phyloP scores from a whole-genome alignment of 768 basidiomycete genomes.

The Melanogaster broomeanus region DNA sequence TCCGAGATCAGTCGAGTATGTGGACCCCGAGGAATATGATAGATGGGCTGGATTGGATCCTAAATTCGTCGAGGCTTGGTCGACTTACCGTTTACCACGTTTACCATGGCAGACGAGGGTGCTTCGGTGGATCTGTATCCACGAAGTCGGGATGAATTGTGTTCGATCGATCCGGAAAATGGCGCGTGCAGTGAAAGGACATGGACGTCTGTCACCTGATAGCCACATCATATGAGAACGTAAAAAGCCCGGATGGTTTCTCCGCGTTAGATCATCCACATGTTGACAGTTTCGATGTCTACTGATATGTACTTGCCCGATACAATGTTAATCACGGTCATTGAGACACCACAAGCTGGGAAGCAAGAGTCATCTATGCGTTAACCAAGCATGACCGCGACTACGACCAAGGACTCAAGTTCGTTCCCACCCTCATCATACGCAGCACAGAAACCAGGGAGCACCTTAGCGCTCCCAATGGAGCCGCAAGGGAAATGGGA shows the following conservation, averaged over 20 bases:
- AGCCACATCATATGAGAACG: too few species aligned
- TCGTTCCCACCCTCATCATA: conserved; percentile 4
- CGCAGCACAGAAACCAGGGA: conserved; percentile 12
- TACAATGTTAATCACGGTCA: too few species aligned
- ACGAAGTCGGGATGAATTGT: too few species aligned
- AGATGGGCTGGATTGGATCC: conserved; percentile 4
- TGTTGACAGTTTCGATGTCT: too few species aligned
- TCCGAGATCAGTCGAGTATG: not conserved
- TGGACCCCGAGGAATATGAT: not conserved
- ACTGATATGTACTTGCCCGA: too few species aligned
- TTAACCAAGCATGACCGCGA: conserved; percentile 12
- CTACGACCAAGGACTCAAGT: not conserved
- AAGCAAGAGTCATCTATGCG: too few species aligned
- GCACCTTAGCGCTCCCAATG: conserved; percentile 49
- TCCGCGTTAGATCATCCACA: too few species aligned
- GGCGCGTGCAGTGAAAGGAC: too few species aligned
- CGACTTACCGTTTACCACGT: not conserved
- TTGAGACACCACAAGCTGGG: too few species aligned
- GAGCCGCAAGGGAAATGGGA: conserved; percentile 88
- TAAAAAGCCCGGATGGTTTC: too few species aligned
- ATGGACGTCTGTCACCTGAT: too few species aligned
- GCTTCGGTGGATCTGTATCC: conserved; percentile 3
- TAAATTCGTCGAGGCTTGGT: not conserved
- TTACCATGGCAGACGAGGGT: not conserved
- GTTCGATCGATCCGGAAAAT: too few species aligned